Evolutionary conservation across 371 early-diverging fungal species (phyloP).

Genomic region (Mucor lusitanicus): DNA sequence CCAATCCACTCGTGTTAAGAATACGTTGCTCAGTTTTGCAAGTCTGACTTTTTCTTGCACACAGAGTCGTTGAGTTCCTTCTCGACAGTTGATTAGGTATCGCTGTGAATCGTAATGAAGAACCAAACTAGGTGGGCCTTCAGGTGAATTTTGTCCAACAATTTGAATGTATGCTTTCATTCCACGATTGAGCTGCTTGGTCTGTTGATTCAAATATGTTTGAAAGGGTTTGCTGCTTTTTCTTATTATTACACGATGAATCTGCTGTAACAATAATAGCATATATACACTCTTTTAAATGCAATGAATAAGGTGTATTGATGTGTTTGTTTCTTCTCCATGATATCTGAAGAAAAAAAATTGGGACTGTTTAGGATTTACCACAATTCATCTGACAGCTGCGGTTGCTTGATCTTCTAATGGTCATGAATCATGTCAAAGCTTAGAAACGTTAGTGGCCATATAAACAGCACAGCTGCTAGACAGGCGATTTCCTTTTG

Average conservation of each 20-base stretch:
- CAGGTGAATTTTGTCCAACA: slow-evolving; percentile 70
- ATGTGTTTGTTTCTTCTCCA: background rate
- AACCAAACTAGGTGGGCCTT: slow-evolving; percentile 75
- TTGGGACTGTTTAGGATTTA: background rate
- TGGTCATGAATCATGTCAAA: too few relatives aligned
- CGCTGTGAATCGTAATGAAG: slow-evolving; percentile 79
- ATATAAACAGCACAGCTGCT: too few relatives aligned
- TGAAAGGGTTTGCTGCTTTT: background rate
- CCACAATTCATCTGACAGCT: background rate
- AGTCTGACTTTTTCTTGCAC: slow-evolving; percentile 75
- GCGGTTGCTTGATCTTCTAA: too few relatives aligned
- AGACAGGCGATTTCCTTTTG: too few relatives aligned
- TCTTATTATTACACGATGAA: slow-evolving; percentile 3
- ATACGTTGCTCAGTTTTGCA: slow-evolving; percentile 71
- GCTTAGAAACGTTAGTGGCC: too few relatives aligned
- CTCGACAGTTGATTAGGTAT: slow-evolving; percentile 94
- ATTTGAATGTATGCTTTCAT: slow-evolving; percentile 86
- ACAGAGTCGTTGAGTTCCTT: slow-evolving; percentile 89
- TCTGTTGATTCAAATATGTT: background rate
- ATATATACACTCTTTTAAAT: background rate
- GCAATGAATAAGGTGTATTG: background rate
- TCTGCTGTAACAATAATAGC: slow-evolving; percentile 4
- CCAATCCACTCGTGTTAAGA: slow-evolving; percentile 83
- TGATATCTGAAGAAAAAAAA: background rate
- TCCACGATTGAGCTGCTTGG: slow-evolving; percentile 22